A percentile compares a stretch with the other conserved stretches of the same genome.
Conservation (phyloP, 139 green algal genomes). For the Chlorella sp. region DNA sequence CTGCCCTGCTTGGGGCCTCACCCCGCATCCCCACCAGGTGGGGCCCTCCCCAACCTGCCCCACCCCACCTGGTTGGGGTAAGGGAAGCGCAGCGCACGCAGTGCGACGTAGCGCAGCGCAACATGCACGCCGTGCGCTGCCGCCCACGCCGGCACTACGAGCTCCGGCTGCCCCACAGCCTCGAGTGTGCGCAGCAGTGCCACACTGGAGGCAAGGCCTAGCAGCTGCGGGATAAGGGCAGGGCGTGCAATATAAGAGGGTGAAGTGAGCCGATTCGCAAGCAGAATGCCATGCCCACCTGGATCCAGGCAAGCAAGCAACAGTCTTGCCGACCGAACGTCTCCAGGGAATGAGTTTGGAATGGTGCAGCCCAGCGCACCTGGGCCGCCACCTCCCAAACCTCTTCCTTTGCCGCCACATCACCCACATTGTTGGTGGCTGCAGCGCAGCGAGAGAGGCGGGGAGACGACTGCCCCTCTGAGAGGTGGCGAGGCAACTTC, state of each 20-base stretch:
- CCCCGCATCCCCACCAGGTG: no score
- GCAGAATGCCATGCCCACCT: neutral
- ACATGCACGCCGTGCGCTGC: conserved; percentile 72
- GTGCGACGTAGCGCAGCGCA: conserved; percentile 61
- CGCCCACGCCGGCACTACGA: conserved; percentile 68
- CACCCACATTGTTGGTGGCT: conserved; percentile 82
- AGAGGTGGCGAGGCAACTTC: no score
- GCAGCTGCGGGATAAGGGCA: conserved; percentile 56
- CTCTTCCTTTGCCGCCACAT: conserved; percentile 92
- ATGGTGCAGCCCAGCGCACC: conserved; percentile 3
- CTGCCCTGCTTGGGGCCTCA: no score
- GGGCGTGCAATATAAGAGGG: neutral
- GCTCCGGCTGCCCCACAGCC: conserved; percentile 33
- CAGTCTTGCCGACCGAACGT: no score
- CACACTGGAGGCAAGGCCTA: conserved; percentile 73
- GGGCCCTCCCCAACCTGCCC: no score
- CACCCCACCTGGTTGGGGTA: conserved; percentile 57
- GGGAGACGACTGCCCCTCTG: no score
- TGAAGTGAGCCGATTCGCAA: neutral
- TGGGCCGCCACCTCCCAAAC: conserved; percentile 78
- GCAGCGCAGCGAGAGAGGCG: no score
- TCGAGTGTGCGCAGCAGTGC: conserved; percentile 65
- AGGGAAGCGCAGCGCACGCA: conserved; percentile 67
- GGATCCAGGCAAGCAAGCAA: no score
- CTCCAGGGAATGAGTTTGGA: no score